phyloP scores from a whole-genome alignment of 345 rosid species.

The Gossypium sturtianum region DNA sequence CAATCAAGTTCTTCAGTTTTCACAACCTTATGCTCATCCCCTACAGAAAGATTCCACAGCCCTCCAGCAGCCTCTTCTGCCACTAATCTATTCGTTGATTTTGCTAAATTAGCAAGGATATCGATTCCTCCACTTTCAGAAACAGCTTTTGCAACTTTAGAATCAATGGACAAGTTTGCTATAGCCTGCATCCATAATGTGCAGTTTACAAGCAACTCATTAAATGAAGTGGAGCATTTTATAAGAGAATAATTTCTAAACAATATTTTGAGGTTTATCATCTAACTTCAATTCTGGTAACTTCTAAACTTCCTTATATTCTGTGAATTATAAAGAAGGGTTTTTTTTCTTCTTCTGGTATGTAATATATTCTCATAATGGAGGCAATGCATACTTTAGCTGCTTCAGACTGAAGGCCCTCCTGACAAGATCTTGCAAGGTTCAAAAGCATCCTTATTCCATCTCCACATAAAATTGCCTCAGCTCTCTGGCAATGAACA shows the following conservation, averaged over 20 bases:
- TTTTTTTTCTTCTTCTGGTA: not conserved
- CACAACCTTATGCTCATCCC: slow-evolving; percentile 66
- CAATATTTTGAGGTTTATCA: not conserved
- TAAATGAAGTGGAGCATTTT: not conserved
- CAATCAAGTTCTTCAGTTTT: not conserved
- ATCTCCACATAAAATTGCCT: slow-evolving; percentile 69
- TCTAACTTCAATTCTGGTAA: not conserved
- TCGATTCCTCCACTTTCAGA: slow-evolving; percentile 71
- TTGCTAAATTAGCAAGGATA: slow-evolving; percentile 62
- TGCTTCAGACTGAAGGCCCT: slow-evolving; percentile 83
- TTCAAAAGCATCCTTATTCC: slow-evolving; percentile 67
- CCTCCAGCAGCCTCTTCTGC: slow-evolving; percentile 95
- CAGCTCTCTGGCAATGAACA: slow-evolving; percentile 71
- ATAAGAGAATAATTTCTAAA: not conserved
- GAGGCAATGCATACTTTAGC: slow-evolving; percentile 43
- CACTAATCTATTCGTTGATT: slow-evolving; percentile 70
- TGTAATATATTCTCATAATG: not conserved
- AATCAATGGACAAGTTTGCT: slow-evolving; percentile 80
- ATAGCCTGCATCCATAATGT: slow-evolving; percentile 42
- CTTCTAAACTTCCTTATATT: not conserved
- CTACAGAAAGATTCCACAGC: slow-evolving; percentile 83
- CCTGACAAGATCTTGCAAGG: slow-evolving; percentile 79
- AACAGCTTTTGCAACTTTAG: slow-evolving; percentile 74
- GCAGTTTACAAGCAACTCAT: not conserved
- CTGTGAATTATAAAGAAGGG: not conserved